Percentiles rank a stretch among this genome's conserved stretches.
Conservation (phyloP, 176 grass and related monocot genomes). For the Aegilops bicornis region DNA sequence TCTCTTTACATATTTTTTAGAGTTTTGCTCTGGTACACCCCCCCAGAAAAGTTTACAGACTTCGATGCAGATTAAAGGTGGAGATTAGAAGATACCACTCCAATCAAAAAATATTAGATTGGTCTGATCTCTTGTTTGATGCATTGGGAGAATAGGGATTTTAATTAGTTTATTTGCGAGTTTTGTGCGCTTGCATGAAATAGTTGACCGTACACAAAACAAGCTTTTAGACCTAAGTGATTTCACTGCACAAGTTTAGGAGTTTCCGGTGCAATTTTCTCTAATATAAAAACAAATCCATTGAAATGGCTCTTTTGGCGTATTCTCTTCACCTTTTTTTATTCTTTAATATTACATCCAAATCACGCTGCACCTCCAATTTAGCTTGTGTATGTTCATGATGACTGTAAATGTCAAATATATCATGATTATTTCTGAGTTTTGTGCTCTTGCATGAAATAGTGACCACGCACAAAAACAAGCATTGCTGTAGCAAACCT, state of each 20-base stretch:
- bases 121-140: no score
- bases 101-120: no score
- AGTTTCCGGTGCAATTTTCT: neutral
- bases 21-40: no score
- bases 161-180: neutral
- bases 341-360: neutral
- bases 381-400: conserved; percentile 12
- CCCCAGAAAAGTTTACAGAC: no score
- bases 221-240: conserved; percentile 4
- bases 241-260: neutral
- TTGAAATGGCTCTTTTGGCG: neutral
- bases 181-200: conserved; percentile 17
- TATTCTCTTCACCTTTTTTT: neutral
- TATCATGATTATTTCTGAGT: neutral
- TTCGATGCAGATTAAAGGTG: no score
- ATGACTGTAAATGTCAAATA: neutral
- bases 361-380: neutral
- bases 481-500: neutral
- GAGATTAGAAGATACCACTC: no score
- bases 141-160: no score
- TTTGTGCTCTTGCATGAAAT: conserved; percentile 20
- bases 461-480: neutral
- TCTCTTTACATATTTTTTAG: neutral
- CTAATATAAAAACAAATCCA: conserved; percentile 10
- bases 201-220: neutral